Conservation (phyloP, 2,329 filamentous ascomycete species). For the Sporothrix pallida region DNA sequence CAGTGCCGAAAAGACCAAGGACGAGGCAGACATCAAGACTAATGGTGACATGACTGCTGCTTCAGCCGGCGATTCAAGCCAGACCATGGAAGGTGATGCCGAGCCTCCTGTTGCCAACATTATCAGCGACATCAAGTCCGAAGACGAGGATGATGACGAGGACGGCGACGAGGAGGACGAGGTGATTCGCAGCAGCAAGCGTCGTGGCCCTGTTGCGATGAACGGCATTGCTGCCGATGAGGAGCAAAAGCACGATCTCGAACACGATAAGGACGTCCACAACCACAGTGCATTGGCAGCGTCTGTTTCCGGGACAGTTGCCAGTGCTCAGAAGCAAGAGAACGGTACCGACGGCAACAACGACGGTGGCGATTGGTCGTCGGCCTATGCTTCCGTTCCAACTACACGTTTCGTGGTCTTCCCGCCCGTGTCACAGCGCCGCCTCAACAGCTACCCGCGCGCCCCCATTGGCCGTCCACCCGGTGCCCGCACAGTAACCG, state of each 20-base stretch:
- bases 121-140: conserved; percentile 20
- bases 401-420: conserved; percentile 78
- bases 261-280: background rate
- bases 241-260: too few relatives aligned
- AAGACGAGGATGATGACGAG: background rate
- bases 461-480: conserved; percentile 50
- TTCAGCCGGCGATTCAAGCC: background rate
- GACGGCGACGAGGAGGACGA: background rate
- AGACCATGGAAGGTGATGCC: background rate
- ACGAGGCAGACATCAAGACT: background rate
- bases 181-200: too few relatives aligned
- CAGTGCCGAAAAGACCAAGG: background rate
- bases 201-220: background rate
- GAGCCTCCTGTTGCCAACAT: background rate
- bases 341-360: conserved; percentile 24
- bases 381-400: conserved; percentile 64
- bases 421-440: conserved; percentile 64
- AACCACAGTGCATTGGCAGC: background rate
- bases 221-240: background rate
- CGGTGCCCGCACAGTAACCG: conserved; percentile 45
- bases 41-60: conserved; percentile 20
- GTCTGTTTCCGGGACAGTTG: conserved; percentile 2
- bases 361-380: conserved; percentile 51
- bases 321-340: conserved; percentile 36
- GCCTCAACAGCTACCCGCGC: conserved; percentile 53